Evolutionary conservation across 31 red algal genomes (phyloP).

Genomic region (Odonthalia washingtoniensis): DNA sequence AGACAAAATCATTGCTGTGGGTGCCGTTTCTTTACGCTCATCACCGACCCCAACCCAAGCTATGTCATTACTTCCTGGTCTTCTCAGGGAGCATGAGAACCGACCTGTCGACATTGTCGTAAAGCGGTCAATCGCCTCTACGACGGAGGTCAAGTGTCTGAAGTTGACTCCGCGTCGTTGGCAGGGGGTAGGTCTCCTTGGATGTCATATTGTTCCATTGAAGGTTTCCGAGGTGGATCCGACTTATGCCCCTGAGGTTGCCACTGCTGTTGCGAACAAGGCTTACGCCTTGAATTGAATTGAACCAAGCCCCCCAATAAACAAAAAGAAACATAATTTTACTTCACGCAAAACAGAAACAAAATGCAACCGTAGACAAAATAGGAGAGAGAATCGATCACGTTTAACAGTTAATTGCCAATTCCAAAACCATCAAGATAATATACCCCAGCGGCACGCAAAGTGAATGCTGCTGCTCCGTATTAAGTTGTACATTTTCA

Average conservation of each 20-base stretch:
- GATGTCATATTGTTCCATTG: slow-evolving; percentile 82
- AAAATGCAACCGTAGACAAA: too few species aligned
- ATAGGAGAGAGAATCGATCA: too few species aligned
- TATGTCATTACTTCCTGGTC: slow-evolving; percentile 57
- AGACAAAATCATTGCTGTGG: slow-evolving; percentile 75
- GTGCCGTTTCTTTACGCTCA: slow-evolving; percentile 55
- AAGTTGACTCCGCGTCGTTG: slow-evolving; percentile 61
- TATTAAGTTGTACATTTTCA: too few species aligned
- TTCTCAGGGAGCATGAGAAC: slow-evolving; percentile 56
- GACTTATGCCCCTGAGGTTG: slow-evolving; percentile 70
- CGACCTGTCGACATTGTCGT: slow-evolving; percentile 50
- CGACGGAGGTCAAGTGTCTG: slow-evolving; percentile 33
- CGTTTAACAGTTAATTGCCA: too few species aligned
- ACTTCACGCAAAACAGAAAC: too few species aligned
- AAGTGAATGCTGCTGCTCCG: too few species aligned
- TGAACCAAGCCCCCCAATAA: neutral
- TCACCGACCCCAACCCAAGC: slow-evolving; percentile 45
- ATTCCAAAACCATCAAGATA: too few species aligned
- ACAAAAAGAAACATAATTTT: neutral
- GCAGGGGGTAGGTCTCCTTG: slow-evolving; percentile 72
- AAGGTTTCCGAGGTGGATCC: slow-evolving; percentile 49
- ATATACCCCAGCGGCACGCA: too few species aligned
- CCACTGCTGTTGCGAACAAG: slow-evolving; percentile 33
- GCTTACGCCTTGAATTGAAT: neutral
- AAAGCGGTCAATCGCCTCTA: slow-evolving; percentile 8